Evolutionary conservation across 768 basidiomycete genomes (phyloP).

Genomic region (Leccinum boreale): DNA sequence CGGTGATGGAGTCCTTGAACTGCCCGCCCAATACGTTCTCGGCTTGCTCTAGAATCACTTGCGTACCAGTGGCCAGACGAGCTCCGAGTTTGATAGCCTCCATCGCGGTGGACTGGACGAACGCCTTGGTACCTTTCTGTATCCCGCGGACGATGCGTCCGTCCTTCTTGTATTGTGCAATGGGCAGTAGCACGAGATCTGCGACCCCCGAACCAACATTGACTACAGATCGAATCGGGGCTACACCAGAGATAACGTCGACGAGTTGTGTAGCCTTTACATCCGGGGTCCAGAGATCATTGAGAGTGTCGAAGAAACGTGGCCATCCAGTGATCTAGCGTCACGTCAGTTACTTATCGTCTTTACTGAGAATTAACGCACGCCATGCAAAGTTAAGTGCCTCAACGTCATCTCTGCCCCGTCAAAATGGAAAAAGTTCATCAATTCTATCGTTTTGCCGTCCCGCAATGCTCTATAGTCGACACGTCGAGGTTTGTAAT

Average conservation of each 20-base stretch:
- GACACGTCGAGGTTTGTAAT: conserved; percentile 97
- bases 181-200: conserved; percentile 91
- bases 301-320: conserved; percentile 84
- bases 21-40: conserved; percentile 86
- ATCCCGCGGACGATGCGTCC: conserved; percentile 88
- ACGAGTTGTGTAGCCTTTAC: conserved; percentile 98
- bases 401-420: conserved; percentile 97
- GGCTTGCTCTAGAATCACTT: conserved; percentile 94
- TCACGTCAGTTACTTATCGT: conserved; percentile 8
- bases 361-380: conserved; percentile 40
- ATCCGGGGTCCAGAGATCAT: conserved; percentile 98
- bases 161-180: conserved; percentile 97
- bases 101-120: conserved; percentile 90
- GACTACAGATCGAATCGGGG: conserved; percentile 94
- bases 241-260: conserved; percentile 94
- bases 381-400: conserved; percentile 88
- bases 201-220: conserved; percentile 97
- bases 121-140: conserved; percentile 90
- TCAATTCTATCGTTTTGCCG: conserved; percentile 91
- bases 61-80: conserved; percentile 91
- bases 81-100: conserved; percentile 96
- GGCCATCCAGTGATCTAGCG: conserved; percentile 91
- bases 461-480: conserved; percentile 89
- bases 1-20: conserved; percentile 60
- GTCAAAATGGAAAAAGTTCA: conserved; percentile 99